Evolutionary conservation across 371 early-diverging fungal genomes (phyloP), one percentile per base, ranked within the genome.

Genomic region (Apophysomyces variabilis): DNA sequence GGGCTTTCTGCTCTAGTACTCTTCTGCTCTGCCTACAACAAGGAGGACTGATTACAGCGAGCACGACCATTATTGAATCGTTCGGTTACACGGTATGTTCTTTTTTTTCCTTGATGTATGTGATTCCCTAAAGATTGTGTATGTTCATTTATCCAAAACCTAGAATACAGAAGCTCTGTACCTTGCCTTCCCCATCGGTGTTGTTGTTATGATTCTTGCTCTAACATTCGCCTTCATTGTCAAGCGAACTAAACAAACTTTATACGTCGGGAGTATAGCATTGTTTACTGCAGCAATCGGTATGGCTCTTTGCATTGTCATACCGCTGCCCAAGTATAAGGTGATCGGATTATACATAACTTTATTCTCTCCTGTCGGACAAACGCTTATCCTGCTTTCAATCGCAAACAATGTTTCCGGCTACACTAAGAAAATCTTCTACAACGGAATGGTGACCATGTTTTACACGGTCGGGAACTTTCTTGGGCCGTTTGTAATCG

Each of bases 21-120:
- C 26, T 80, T 11, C 60, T 77, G 14, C 65, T 77, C 43, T 73
- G 73, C 54, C 50, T 80, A 26, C 2, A 26, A 26, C 12, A 77
- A 73, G 57, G 80, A 77, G 50, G 80, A 70, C n/a, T 68, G 77
- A 64, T 14, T 80, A 74, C 35, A 75, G 68, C 64, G 66, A 71
- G 7, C 73, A 74, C 50, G 2, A 26, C 26, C 26, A 59, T 79
- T 43, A 66, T 67, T 16, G 62, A 70, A 38, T 67, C 66, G 4
- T 76, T 79, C 70, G 77, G 77, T 3, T 79, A 76, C 50, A 67
- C 63, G n/a, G 79, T 73, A 70, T 71, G 74, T 64, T 1, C n/a
- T 21, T 4, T 21, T n/a, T 18, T 50, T 13, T 1, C 9, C 2
- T 26, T 26, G n/a, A n/a, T 26, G 26, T 26, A 26, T 2, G 26